These are phyloP conservation scores for Coffea canephora DNA, from an alignment of 257 asterid species.

Conservation along the genomic window DNA sequence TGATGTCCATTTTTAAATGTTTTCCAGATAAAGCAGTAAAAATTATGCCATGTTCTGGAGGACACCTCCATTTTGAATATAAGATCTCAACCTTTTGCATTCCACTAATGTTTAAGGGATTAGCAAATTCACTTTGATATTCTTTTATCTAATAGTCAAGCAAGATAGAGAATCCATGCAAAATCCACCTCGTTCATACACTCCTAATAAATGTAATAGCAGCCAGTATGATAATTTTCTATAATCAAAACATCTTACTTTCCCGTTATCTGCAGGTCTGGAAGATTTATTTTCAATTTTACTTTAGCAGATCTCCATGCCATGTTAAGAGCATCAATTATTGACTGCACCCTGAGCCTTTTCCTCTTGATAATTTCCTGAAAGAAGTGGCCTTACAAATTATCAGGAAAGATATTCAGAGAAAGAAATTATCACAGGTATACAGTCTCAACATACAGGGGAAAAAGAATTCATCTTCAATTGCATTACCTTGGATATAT, in stretches of 20 bases:
- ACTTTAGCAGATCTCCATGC: slow-evolving; percentile 36
- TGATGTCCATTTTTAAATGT: background rate
- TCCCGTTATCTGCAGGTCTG: slow-evolving; percentile 49
- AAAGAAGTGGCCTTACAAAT: slow-evolving; percentile 8
- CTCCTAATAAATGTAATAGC: background rate
- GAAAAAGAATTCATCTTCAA: slow-evolving; percentile 8
- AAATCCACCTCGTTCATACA: background rate
- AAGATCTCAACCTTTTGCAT: background rate
- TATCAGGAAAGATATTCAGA: background rate
- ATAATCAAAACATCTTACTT: slow-evolving; percentile 46
- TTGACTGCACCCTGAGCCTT: slow-evolving; percentile 47
- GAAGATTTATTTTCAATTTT: slow-evolving; percentile 48
- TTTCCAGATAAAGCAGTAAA: background rate
- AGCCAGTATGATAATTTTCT: slow-evolving; percentile 8
- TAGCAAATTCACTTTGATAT: background rate
- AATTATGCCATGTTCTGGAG: background rate
- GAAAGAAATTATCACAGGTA: slow-evolving; percentile 6
- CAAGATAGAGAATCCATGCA: background rate
- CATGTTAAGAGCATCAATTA: slow-evolving; percentile 53
- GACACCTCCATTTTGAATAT: background rate
- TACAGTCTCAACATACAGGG: background rate
- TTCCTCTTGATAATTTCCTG: slow-evolving; percentile 68
- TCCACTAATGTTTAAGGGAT: background rate
- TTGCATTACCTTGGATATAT: slow-evolving; percentile 63
- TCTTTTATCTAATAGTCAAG: background rate